These are phyloP conservation scores for Hapsidospora chrysogenum DNA, from an alignment of 495 filamentous ascomycete species.

Conservation along the genomic window DNA sequence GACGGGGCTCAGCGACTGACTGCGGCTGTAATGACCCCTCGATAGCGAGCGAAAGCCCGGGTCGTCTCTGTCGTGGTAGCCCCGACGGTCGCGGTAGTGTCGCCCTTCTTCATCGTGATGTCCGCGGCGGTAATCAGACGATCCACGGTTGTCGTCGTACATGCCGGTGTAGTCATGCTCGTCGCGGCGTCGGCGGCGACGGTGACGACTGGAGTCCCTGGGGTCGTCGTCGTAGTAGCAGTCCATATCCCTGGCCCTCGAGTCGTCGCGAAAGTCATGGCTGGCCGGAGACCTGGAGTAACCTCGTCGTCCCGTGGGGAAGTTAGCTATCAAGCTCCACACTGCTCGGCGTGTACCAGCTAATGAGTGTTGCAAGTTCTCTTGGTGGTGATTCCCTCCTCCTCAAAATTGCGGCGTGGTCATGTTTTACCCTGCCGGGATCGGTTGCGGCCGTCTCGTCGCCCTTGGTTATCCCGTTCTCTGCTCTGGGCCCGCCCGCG, in stretches of 20 bases:
- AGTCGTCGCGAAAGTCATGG: conserved; percentile 2
- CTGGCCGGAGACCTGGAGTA: conserved; percentile 15
- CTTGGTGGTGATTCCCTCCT: not conserved
- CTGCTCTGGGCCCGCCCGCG: conserved; percentile 8
- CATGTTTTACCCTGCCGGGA: conserved; percentile 31
- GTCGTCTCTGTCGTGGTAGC: conserved; percentile 3
- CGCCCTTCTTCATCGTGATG: conserved; percentile 36
- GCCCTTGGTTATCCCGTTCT: conserved; percentile 10
- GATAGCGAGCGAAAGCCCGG: conserved; percentile 31
- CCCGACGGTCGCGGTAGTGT: conserved; percentile 15
- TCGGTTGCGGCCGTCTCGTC: conserved; percentile 14
- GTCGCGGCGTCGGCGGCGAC: not conserved
- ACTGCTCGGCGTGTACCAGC: conserved; percentile 12
- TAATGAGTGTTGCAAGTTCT: not conserved
- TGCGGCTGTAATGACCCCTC: conserved; percentile 20
- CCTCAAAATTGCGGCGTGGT: not conserved
- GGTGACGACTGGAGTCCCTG: not conserved
- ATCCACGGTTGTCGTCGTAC: conserved; percentile 1
- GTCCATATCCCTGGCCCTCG: not conserved
- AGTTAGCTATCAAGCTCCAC: conserved; percentile 19
- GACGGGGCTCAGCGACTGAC: conserved; percentile 3
- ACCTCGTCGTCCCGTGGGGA: conserved; percentile 15
- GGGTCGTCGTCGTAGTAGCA: too few species aligned
- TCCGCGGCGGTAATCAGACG: conserved; percentile 5
- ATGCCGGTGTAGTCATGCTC: not conserved